phyloP scores from a whole-genome alignment of 75 land plant genomes.

The Larix kaempferi region DNA sequence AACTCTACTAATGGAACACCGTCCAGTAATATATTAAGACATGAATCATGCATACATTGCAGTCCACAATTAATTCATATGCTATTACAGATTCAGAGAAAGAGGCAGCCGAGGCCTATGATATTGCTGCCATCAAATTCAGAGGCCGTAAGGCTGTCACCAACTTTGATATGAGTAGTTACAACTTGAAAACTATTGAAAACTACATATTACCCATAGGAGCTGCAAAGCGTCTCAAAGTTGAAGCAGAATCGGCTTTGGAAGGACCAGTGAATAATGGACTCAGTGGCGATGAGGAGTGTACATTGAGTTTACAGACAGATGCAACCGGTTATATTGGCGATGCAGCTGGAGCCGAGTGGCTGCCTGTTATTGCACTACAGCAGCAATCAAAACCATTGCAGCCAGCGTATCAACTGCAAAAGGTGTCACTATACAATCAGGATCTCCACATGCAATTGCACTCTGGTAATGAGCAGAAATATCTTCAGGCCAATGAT shows the following conservation, averaged over 20 bases:
- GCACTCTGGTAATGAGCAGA: neutral
- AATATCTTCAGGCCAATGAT: neutral
- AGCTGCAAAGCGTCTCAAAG: slow-evolving; percentile 5
- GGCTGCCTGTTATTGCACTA: neutral
- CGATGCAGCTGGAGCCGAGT: neutral
- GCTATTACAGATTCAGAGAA: slow-evolving; percentile 38
- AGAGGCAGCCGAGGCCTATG: slow-evolving; percentile 60
- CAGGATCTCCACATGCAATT: neutral
- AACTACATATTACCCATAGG: slow-evolving; percentile 3
- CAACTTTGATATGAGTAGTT: slow-evolving; percentile 44
- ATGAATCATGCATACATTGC: too few relatives aligned
- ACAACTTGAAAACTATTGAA: slow-evolving; percentile 36
- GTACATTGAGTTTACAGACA: neutral
- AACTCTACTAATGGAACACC: too few relatives aligned
- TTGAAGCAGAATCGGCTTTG: slow-evolving; percentile 1
- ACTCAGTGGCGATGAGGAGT: neutral
- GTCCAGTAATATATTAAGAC: too few relatives aligned
- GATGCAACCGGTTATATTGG: neutral
- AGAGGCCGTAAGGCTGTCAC: slow-evolving; percentile 49
- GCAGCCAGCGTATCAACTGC: neutral
- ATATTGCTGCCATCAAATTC: slow-evolving; percentile 54
- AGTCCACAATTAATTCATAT: too few relatives aligned
- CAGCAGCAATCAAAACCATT: neutral
- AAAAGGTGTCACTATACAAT: neutral
- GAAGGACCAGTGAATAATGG: neutral